Evolutionary conservation across 164 flowering plant species (phyloP), one percentile per base, ranked within the genome.

Genomic region (Chimonanthus praecox): DNA sequence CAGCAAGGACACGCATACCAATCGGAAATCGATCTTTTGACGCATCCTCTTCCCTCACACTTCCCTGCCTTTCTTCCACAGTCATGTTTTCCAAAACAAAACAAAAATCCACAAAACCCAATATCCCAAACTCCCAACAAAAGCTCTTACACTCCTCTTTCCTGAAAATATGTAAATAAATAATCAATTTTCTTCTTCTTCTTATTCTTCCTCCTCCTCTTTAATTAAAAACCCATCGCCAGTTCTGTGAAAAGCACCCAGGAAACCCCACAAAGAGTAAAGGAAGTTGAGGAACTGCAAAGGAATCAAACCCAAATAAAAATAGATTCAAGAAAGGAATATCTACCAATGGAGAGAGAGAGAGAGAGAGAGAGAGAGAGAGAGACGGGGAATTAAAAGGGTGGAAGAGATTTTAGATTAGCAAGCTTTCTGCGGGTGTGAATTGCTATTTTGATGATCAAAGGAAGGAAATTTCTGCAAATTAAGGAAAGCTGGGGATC

Each of bases 1-100:
- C 89, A 54, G 90, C 90, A 49, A 89, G 80, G 47, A 89, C 87
- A 43, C 89, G 80, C 93, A 87, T 82, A 9, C 90, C 93, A 54
- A 82, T 72, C 0, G 89, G 90, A 75, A 87, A 87, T 79, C 76
- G 83, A 73, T 83, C 85, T 13, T 18, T 75, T 11, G 75, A 68
- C 43, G 79, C 87, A 49, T 54, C 60, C 60, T 54, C 60, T 54
- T 54, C 60, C 60, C 15, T 5, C 11, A 54, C 60, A 54, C 60
- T 13, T 54, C 8, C 15, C 60, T n/a, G 11, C 60, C n/a, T 4
- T 13, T 80, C 84, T 58, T 73, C 77, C 63, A 79, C 82, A 16
- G 82, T 83, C 90, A 87, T 87, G 72, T 76, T 73, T 49, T 18
- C 65, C 15, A 8, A 46, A 10, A 3, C 49, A 21, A 62, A 15